A percentile compares a stretch with the other conserved stretches of the same genome.
phyloP scores from a whole-genome alignment of 768 basidiomycete species.

The Pisolithus sp. region DNA sequence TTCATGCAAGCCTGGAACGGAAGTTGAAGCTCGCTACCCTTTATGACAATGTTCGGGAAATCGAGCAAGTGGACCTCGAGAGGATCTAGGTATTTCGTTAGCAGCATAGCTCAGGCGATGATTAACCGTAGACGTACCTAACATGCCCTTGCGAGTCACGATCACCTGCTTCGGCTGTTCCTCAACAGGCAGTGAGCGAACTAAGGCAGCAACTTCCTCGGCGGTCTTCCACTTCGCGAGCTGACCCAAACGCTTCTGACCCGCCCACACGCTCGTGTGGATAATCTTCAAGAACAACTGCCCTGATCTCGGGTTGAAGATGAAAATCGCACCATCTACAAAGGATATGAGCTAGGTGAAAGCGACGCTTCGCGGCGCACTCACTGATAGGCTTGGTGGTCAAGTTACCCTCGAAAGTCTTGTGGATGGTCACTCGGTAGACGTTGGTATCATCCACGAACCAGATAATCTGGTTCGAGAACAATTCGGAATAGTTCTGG shows the following conservation, averaged over 20 bases:
- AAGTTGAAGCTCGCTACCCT: constrained; percentile 94
- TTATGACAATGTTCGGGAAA: constrained; percentile 99
- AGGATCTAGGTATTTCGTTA: constrained; percentile 47
- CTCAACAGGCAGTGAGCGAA: constrained; percentile 97
- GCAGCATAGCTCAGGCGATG: neutral
- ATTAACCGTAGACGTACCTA: constrained; percentile 47
- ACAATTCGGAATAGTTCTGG: constrained; percentile 93
- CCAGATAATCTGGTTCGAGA: constrained; percentile 99
- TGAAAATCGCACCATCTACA: constrained; percentile 90
- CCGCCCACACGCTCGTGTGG: constrained; percentile 99
- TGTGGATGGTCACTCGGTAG: constrained; percentile 99
- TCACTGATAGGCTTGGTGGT: constrained; percentile 97
- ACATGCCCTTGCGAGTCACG: constrained; percentile 99
- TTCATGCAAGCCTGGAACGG: constrained; percentile 99
- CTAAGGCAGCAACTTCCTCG: constrained; percentile 97
- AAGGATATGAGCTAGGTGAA: neutral
- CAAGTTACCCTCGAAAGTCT: constrained; percentile 99
- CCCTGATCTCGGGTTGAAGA: constrained; percentile 98
- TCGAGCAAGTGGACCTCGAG: constrained; percentile 98
- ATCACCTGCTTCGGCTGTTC: constrained; percentile 99
- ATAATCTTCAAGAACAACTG: constrained; percentile 99
- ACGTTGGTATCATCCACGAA: constrained; percentile 99
- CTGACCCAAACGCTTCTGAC: constrained; percentile 99
- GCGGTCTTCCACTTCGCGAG: constrained; percentile 99
- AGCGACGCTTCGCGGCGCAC: constrained; percentile 14